Evolutionary conservation across 352 stramenopile genomes (phyloP), one percentile per base, ranked within the genome.

Genomic region (Phytophthora fragariae): DNA sequence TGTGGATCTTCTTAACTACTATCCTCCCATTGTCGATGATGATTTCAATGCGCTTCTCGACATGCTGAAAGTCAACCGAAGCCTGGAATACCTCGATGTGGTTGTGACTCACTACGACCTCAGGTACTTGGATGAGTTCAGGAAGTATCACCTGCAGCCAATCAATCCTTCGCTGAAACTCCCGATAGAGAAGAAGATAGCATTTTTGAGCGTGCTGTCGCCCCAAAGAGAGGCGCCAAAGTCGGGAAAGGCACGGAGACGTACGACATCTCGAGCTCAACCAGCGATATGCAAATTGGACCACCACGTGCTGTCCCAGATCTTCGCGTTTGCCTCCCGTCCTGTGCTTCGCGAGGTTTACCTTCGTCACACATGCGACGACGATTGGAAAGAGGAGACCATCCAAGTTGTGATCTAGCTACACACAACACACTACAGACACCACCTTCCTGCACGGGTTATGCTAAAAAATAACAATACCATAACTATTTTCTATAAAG

Each of bases 31-130:
- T n/a, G 14, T 21, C 10, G 35, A 44, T 44, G 35, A 14, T 14
- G 35, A 44, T 19, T 47, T 47, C 39, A n/a, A n/a, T 11, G 44
- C 44, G 15, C 15, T 50, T 5, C 44, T 50, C 17, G 44, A 50
- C 14, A 50, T 50, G 44, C 8, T 50, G 44, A 50, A 50, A n/a
- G 44, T 50, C 17, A 50, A 50, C 44, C 44, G 44, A 50, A 50
- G 44, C 44, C 44, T 50, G 44, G 44, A 50, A 50, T 50, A 50
- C 44, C 44, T 50, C 44, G 44, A 50, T 21, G 14, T 50, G 15
- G 44, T 50, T 50, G 44, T 50, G 44, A n/a, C n/a, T 5, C 44
- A 50, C 44, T 5, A 50, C 44, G 44, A 50, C 15, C 44, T n/a
- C 15, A 21, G 44, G 12, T 50, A 50, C 17, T 12, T 50, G 44